Percentiles rank a stretch among this genome's conserved stretches.
These are phyloP conservation scores for Cercospora sp. DNA, from an alignment of 2,329 filamentous ascomycete genomes.

Conservation along the genomic window DNA sequence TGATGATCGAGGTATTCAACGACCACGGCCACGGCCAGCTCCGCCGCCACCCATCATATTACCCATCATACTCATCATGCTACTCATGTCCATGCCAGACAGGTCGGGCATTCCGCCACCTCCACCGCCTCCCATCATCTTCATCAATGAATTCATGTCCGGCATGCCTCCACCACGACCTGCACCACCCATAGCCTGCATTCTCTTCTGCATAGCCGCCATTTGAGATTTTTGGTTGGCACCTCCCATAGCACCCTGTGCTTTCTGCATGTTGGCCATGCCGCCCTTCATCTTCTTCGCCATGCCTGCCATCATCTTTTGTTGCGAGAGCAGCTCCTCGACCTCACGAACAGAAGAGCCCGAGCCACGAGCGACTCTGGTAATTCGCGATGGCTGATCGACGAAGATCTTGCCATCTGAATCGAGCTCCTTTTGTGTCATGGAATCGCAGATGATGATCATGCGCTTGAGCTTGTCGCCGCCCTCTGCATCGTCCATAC, in stretches of 20 bases:
- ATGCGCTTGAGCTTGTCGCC: slow-evolving; percentile 90
- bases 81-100: slow-evolving; percentile 62
- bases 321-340: slow-evolving; percentile 94
- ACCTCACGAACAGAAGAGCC: slow-evolving; percentile 91
- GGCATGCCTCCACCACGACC: slow-evolving; percentile 67
- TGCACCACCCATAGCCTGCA: slow-evolving; percentile 86
- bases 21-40: slow-evolving; percentile 19
- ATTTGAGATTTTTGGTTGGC: slow-evolving; percentile 91
- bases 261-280: slow-evolving; percentile 96
- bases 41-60: slow-evolving; percentile 54
- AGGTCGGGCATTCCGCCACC: slow-evolving; percentile 61
- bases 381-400: slow-evolving; percentile 90
- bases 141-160: slow-evolving; percentile 84
- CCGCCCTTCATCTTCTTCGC: slow-evolving; percentile 98
- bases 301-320: slow-evolving; percentile 98
- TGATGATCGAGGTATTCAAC: slow-evolving; percentile 1
- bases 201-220: slow-evolving; percentile 93
- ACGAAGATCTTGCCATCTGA: slow-evolving; percentile 92
- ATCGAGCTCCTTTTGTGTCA: slow-evolving; percentile 95
- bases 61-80: slow-evolving; percentile 76
- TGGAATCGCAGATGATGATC: slow-evolving; percentile 98
- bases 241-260: slow-evolving; percentile 86
- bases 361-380: slow-evolving; percentile 82
- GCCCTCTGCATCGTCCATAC: slow-evolving; percentile 97
- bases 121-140: slow-evolving; percentile 73